These are phyloP conservation scores for Physcomitrellopsis africana DNA, from an alignment of 225 moss, liverwort and hornwort genomes.

Conservation along the genomic window DNA sequence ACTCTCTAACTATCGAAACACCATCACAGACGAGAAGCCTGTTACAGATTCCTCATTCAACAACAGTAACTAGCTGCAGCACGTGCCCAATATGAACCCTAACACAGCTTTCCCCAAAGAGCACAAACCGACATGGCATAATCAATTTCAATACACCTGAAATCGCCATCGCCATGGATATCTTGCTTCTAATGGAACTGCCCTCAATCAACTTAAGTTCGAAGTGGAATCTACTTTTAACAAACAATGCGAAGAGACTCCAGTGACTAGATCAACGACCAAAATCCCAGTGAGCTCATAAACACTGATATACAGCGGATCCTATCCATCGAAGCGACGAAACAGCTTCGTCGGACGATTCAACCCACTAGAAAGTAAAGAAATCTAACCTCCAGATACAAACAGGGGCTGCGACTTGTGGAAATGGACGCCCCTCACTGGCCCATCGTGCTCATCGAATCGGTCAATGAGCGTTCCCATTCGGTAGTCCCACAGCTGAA, in stretches of 20 bases:
- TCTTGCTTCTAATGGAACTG: not conserved
- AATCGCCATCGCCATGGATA: constrained; percentile 1
- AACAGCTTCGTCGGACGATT: not conserved
- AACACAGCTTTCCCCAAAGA: not conserved
- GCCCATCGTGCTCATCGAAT: constrained; percentile 98
- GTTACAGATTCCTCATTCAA: not conserved
- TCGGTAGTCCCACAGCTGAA: constrained; percentile 98
- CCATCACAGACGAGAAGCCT: not conserved
- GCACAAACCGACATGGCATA: not conserved
- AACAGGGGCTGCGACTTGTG: constrained; percentile 98
- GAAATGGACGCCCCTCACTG: constrained; percentile 96
- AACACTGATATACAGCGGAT: not conserved
- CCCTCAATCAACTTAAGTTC: not conserved
- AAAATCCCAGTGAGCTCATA: constrained; percentile 3
- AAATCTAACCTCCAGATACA: constrained; percentile 89
- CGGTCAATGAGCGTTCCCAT: constrained; percentile 99
- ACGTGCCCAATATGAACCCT: constrained; percentile 26
- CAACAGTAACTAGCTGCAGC: not conserved
- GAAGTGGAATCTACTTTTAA: not conserved
- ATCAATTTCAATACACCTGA: not conserved
- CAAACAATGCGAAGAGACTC: constrained; percentile 18
- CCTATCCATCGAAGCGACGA: not conserved
- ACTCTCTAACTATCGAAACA: not conserved
- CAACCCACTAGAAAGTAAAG: not conserved
- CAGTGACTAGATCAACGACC: constrained; percentile 20